These are phyloP conservation scores for Nicotiana knightiana DNA, from an alignment of 257 asterid genomes.

Conservation along the genomic window DNA sequence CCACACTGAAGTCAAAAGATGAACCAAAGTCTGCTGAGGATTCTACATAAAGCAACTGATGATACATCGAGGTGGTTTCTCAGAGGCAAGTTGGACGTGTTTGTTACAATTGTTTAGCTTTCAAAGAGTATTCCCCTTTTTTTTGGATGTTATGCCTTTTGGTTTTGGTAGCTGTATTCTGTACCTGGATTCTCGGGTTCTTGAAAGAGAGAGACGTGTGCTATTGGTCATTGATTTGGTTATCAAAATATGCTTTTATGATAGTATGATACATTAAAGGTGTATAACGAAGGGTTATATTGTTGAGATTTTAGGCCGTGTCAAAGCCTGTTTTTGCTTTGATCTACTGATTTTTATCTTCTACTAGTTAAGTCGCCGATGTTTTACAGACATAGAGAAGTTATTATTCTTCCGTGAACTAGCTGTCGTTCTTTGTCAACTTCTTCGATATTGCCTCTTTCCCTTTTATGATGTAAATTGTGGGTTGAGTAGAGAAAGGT, in stretches of 20 bases:
- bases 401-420: too few species aligned
- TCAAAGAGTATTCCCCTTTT: not conserved
- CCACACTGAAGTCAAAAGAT: constrained; percentile 43
- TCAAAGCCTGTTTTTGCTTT: not conserved
- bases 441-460: too few species aligned
- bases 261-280: not conserved
- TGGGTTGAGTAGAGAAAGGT: too few species aligned
- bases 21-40: constrained; percentile 51
- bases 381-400: too few species aligned
- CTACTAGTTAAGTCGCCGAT: too few species aligned
- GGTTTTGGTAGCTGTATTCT: not conserved
- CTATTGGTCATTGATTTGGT: not conserved
- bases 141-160: not conserved
- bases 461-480: too few species aligned
- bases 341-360: not conserved
- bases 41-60: constrained; percentile 22
- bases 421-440: too few species aligned
- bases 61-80: not conserved
- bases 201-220: not conserved
- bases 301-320: not conserved
- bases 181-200: not conserved
- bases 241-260: not conserved
- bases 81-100: not conserved
- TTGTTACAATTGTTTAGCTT: not conserved
- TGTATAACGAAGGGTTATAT: not conserved